Evolutionary conservation across 2,329 filamentous ascomycete species (phyloP), one percentile per base, ranked within the genome.

Genomic region (Trichophyton verrucosum): DNA sequence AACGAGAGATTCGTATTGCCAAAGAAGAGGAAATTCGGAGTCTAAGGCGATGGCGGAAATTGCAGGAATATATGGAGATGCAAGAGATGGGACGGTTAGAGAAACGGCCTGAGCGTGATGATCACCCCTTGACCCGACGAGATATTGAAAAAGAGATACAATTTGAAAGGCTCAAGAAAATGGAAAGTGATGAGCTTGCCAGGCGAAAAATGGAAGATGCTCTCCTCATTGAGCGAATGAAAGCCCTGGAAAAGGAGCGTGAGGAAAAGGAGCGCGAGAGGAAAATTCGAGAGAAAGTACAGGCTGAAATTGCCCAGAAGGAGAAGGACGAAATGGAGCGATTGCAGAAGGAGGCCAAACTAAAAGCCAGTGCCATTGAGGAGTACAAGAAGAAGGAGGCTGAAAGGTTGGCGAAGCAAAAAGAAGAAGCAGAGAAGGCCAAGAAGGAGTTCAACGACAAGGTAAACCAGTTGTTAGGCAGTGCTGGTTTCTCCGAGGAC

Each of bases 331-430:
- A 70, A 42, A 80, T 56, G 11, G 64, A 63, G 11, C 47, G 63
- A 5, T 64, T 67, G 63, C 66, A 71, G 63, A 58, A 67, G 56
- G 57, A 70, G 38, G 58, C 61, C 42, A 78, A 78, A 65, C 73
- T 78, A 62, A 80, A 78, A 56, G 76, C 75, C 58, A 77, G 80
- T 44, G 78, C 79, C 8, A 73, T 83, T 58, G 79, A 80, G 64
- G 76, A 75, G n/a, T 82, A 78, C 66, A 80, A 80, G 71, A 74
- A 72, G 33, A 72, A 77, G 61, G 77, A 81, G 64, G 72, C 75
- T 13, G 78, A 81, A 61, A 78, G 78, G 59, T 68, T 72, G 24
- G 72, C 75, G 44, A 76, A 72, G 65, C 79, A 81, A 64, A 74
- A 76, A 64, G 76, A 77, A 62, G 76, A 79, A 61, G 76, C 75